Base-by-base conservation (phyloP, 257 asterid genomes). In the Haberlea rhodopensis region DNA sequence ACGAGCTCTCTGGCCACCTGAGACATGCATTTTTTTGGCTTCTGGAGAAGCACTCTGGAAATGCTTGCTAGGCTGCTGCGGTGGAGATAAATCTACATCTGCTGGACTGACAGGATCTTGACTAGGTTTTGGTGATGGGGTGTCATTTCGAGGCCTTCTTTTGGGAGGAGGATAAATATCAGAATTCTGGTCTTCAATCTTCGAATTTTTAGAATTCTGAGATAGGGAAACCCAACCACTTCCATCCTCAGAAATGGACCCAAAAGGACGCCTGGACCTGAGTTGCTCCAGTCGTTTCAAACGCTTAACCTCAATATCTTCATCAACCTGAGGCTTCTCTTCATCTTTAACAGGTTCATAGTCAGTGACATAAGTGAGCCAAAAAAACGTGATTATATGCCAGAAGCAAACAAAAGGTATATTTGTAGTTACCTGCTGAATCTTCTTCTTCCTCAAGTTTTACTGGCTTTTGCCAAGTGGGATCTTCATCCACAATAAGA, bases 191-290 rank as follows among this genome's bases (percentile, higher is more conserved):
- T 49, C 62, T 60, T 67, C 75, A 7, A 79, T 53, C 49, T 51
- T 65, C 29, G 52, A 10, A 3, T 15, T 31, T 48, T 66, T 71
- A 20, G 84, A 62, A 45, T 48, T 43, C 27, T 64, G 72, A 29
- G 90, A 73, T 6, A 89, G 69, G 20, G 95, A 68, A 32, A 89
- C 72, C 98, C 97, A 92, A 59, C 98, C 98, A 81, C 97, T 89
- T 73, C 96, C 98, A 79, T 91, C 96, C 77, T 91, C 98, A 24
- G 95, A 84, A 71, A 88, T 79, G 65, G 76, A 72, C 51, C 96
- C 97, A 65, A 68, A 79, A 26, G 90, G 89, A 6, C 90, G 85
- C 71, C 78, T 76, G 3, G 81, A 49, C 49, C 72, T 77, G 43
- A 89, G 74, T 65, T 73, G 70, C 81, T 91, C 98, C 57, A 88